Percentiles rank a stretch among this genome's conserved stretches.
phyloP scores from a whole-genome alignment of 306 rosid species.

The Cotoneaster glaucophyllus region DNA sequence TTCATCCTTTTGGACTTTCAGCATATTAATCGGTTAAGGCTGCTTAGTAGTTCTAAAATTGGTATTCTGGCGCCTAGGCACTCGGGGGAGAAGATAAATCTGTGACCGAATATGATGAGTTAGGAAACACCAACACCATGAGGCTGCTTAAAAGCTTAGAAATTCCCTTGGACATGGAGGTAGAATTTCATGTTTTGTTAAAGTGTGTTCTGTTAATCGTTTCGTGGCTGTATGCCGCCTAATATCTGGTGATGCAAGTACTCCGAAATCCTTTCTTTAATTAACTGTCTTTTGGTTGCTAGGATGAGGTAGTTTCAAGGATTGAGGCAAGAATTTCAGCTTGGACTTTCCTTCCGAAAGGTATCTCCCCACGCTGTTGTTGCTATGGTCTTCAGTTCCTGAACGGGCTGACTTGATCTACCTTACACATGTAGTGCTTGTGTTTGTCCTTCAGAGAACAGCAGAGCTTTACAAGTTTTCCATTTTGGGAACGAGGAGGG shows the following conservation, averaged over 20 bases:
- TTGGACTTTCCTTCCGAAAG: conserved; percentile 93
- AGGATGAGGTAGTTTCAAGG: conserved; percentile 67
- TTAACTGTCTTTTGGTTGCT: conserved; percentile 15
- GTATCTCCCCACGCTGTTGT: conserved; percentile 28
- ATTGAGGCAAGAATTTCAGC: conserved; percentile 70
- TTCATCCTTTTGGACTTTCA: conserved; percentile 1
- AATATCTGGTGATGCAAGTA: background rate
- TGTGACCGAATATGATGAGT: conserved; percentile 21
- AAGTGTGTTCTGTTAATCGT: background rate
- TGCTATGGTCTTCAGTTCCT: background rate
- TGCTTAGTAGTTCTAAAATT: conserved; percentile 7
- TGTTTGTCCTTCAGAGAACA: conserved; percentile 40
- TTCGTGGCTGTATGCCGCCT: background rate
- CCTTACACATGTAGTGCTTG: conserved; percentile 1
- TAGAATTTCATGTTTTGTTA: conserved; percentile 22
- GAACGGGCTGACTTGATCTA: background rate
- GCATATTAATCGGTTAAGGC: background rate
- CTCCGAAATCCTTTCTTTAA: background rate
- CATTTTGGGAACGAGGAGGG: conserved; percentile 37
- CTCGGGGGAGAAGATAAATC: conserved; percentile 26
- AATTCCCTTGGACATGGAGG: conserved; percentile 31
- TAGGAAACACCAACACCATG: conserved; percentile 13
- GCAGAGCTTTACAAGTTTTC: conserved; percentile 50
- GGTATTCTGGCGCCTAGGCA: conserved; percentile 36
- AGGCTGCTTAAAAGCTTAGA: conserved; percentile 16